Evolutionary conservation across 352 stramenopile genomes (phyloP), one percentile per base, ranked within the genome.

Genomic region (Pythium phragmitis): DNA sequence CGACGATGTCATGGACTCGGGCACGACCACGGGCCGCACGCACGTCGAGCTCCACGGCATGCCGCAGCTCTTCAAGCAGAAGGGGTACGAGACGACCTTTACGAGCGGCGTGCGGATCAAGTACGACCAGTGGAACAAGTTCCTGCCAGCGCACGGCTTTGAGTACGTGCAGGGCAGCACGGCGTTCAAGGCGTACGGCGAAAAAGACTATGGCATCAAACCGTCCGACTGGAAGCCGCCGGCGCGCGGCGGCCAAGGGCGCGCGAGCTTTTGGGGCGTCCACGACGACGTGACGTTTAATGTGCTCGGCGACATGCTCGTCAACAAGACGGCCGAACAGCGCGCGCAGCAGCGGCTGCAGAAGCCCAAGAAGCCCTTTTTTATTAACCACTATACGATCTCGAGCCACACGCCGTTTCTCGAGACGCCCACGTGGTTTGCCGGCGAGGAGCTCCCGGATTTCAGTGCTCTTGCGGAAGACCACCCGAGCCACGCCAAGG

Each of bases 321-420:
- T 77, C 36, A 84, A 85, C 57, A 82, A 81, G 52, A 80, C 70
- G 3, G 56, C 21, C 6, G 69, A 76, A 46, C 75, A 88, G 56
- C 59, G 43, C 0, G 57, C 65, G 14, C 76, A 65, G 0, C 42
- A 74, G 43, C 51, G 41, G 1, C n/a, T 50, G 8, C 57, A 66
- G 0, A 30, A 79, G 12, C 52, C 62, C 3, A 88, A 85, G 65
- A 70, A 65, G 37, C 79, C 79, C 4, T 68, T 82, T 14, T 88
- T 85, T 57, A 62, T 83, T 19, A 85, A 69, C 6, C 75, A 84
- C 48, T 88, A 88, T 56, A 85, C 79, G 3, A 85, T 88, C 62
- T 84, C 74, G 9, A 85, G 74, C 21, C 79, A 88, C 68, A 72
- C 65, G 8, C 72, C 72, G 16, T 88, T 76, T 47, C 51, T 60